These are phyloP conservation scores for Ophiostoma montium DNA, from an alignment of 2,329 filamentous ascomycete genomes.

Conservation along the genomic window DNA sequence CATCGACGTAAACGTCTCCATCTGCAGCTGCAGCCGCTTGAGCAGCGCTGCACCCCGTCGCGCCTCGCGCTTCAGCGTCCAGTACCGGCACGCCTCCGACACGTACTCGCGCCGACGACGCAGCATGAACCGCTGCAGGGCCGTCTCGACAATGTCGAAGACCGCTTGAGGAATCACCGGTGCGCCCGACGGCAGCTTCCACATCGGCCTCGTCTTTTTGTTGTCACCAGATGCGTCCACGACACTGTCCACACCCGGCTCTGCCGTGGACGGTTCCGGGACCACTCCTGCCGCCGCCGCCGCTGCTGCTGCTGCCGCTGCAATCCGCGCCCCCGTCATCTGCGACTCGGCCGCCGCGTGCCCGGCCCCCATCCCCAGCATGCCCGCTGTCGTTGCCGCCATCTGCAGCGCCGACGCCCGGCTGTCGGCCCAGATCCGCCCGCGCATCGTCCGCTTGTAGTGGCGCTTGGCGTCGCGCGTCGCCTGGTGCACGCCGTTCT, in stretches of 20 bases:
- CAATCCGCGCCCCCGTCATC: slow-evolving; percentile 69
- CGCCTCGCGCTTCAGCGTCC: slow-evolving; percentile 92
- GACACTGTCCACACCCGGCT: slow-evolving; percentile 30
- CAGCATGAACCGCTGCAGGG: slow-evolving; percentile 64
- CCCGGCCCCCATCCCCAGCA: slow-evolving; percentile 52
- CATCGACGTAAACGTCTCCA: slow-evolving; percentile 95
- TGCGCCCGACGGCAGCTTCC: slow-evolving; percentile 88
- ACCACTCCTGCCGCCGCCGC: neutral
- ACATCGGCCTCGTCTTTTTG: slow-evolving; percentile 46
- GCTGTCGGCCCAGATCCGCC: slow-evolving; percentile 82
- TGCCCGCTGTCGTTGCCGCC: slow-evolving; percentile 51
- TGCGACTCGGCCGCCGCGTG: slow-evolving; percentile 61
- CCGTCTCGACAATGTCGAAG: slow-evolving; percentile 71
- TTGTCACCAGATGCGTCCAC: neutral
- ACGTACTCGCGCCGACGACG: slow-evolving; percentile 85
- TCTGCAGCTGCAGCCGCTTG: slow-evolving; percentile 83
- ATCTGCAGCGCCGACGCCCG: slow-evolving; percentile 70
- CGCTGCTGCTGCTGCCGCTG: slow-evolving; percentile 39
- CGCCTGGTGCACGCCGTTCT: slow-evolving; percentile 69
- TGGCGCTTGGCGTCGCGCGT: slow-evolving; percentile 74
- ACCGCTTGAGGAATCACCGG: slow-evolving; percentile 86
- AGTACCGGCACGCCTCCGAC: slow-evolving; percentile 88
- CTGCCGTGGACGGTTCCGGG: neutral
- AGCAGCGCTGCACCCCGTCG: slow-evolving; percentile 80
- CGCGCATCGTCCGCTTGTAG: slow-evolving; percentile 80